These are phyloP conservation scores for Candida hispaniensis DNA, from an alignment of 805 yeast species.

Conservation along the genomic window DNA sequence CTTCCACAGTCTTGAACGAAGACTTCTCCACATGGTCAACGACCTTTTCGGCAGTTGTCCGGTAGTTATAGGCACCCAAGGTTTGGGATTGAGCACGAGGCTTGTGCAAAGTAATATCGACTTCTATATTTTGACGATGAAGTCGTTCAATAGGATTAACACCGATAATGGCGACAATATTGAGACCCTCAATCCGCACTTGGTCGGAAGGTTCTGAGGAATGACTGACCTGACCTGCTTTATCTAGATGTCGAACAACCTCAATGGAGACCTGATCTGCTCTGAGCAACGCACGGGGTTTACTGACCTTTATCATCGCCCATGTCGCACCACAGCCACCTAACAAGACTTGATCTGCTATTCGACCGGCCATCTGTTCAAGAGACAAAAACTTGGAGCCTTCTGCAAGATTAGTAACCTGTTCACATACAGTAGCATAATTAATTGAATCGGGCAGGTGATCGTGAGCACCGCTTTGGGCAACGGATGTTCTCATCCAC, in stretches of 20 bases:
- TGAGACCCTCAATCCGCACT: slow-evolving; percentile 40
- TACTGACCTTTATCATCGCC: slow-evolving; percentile 35
- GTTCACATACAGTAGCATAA: slow-evolving; percentile 73
- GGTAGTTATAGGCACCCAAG: slow-evolving; percentile 30
- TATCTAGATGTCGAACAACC: slow-evolving; percentile 29
- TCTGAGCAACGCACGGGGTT: slow-evolving; percentile 48
- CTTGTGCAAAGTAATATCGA: slow-evolving; percentile 42
- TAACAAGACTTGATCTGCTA: slow-evolving; percentile 35
- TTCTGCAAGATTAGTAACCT: slow-evolving; percentile 45
- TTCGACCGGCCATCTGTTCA: slow-evolving; percentile 36
- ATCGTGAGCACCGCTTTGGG: slow-evolving; percentile 66
- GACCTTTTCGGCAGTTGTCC: slow-evolving; percentile 38
- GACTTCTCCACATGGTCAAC: slow-evolving; percentile 60
- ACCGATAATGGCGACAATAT: slow-evolving; percentile 72
- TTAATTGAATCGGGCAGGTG: slow-evolving; percentile 75
- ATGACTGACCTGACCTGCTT: slow-evolving; percentile 15
- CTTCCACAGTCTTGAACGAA: slow-evolving; percentile 86
- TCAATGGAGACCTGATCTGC: slow-evolving; percentile 40
- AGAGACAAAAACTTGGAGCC: slow-evolving; percentile 31
- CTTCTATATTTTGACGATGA: slow-evolving; percentile 61
- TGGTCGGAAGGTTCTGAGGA: slow-evolving; percentile 25
- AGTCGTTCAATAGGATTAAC: slow-evolving; percentile 84
- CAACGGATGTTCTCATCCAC: slow-evolving; percentile 53
- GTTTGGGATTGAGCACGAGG: slow-evolving; percentile 13
- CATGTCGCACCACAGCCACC: slow-evolving; percentile 36